phyloP scores from a whole-genome alignment of 2,329 filamentous ascomycete species.

The Fusarium penzigii region DNA sequence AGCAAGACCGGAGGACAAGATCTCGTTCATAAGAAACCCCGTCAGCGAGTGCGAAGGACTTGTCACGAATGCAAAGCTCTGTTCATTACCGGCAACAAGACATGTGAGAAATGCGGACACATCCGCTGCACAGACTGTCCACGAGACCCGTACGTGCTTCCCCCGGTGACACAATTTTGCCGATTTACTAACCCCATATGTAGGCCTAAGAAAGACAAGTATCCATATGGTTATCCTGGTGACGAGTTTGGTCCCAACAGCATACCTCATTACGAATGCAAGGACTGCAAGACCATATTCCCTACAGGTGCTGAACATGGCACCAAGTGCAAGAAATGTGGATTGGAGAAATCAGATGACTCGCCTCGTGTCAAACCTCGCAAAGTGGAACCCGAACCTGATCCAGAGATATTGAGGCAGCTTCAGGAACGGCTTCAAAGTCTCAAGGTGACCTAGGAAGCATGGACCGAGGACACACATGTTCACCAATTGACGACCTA shows the following conservation, averaged over 20 bases:
- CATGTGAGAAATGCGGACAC: conserved; percentile 70
- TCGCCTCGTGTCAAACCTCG: conserved; percentile 61
- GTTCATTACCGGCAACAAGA: conserved; percentile 61
- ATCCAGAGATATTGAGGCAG: conserved; percentile 59
- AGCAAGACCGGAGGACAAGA: conserved; percentile 69
- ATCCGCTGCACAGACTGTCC: conserved; percentile 78
- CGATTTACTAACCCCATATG: conserved; percentile 7
- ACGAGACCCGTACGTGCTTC: conserved; percentile 68
- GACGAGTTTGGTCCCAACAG: conserved; percentile 58
- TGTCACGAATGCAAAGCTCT: conserved; percentile 73
- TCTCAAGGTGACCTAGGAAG: conserved; percentile 38
- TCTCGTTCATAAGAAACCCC: conserved; percentile 68
- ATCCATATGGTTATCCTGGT: conserved; percentile 69
- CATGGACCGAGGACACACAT: background rate
- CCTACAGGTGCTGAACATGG: conserved; percentile 51
- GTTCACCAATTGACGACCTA: no score
- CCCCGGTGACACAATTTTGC: conserved; percentile 3
- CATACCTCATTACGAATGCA: conserved; percentile 59
- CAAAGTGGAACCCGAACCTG: conserved; percentile 61
- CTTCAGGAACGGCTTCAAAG: conserved; percentile 57
- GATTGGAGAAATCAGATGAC: conserved; percentile 58
- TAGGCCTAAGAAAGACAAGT: conserved; percentile 68
- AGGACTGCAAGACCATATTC: conserved; percentile 62
- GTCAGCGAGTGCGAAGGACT: conserved; percentile 71
- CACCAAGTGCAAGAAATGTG: conserved; percentile 60